phyloP scores from a whole-genome alignment of 1,284 basidiomycete genomes.

The Pseudozyma tsukubaensis region DNA sequence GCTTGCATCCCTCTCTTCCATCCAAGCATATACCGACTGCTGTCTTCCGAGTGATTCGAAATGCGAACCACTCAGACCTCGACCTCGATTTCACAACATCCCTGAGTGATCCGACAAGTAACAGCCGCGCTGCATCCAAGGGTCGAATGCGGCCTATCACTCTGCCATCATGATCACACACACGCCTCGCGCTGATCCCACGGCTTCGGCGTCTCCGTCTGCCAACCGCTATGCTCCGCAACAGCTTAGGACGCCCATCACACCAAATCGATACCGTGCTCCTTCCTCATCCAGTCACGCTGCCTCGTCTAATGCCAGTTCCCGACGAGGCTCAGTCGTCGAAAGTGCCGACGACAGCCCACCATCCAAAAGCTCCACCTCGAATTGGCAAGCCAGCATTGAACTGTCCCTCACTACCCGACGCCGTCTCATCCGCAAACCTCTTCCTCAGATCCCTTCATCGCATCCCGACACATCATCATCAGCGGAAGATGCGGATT shows the following conservation, averaged over 20 bases:
- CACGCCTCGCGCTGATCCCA: constrained; percentile 15
- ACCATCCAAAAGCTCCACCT: constrained; percentile 21
- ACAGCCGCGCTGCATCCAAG: neutral
- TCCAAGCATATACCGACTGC: too few relatives aligned
- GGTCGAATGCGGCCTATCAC: neutral
- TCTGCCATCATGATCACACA: constrained; percentile 27
- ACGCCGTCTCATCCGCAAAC: constrained; percentile 59
- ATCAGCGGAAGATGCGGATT: constrained; percentile 1
- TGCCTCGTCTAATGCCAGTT: constrained; percentile 15
- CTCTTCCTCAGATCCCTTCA: constrained; percentile 53
- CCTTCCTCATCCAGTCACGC: constrained; percentile 16
- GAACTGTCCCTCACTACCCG: constrained; percentile 56
- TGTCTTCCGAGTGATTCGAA: too few relatives aligned
- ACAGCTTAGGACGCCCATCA: constrained; percentile 21
- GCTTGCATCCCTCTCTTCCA: too few relatives aligned
- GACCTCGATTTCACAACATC: neutral
- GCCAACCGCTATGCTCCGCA: constrained; percentile 9
- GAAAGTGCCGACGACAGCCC: constrained; percentile 11
- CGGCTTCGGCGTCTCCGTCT: constrained; percentile 16
- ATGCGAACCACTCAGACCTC: too few relatives aligned
- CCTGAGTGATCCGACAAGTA: neutral
- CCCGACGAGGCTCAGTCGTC: constrained; percentile 24
- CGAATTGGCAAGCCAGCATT: constrained; percentile 53
- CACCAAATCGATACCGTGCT: constrained; percentile 31
- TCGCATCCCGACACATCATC: neutral